phyloP scores from a whole-genome alignment of 805 yeast genomes.

The Metschnikowia bowlesiae region DNA sequence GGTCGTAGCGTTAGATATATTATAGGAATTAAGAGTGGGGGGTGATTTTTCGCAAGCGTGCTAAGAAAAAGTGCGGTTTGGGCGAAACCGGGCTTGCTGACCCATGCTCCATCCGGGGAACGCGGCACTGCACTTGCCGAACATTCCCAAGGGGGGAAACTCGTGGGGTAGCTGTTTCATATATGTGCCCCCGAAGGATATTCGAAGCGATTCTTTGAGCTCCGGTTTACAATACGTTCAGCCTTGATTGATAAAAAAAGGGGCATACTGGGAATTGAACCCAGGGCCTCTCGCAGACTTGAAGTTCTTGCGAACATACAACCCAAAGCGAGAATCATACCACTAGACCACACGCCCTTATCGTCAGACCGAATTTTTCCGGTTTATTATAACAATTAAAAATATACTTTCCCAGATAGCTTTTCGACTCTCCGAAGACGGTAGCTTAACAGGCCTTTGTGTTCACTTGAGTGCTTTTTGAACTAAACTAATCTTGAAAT shows the following conservation, averaged over 20 bases:
- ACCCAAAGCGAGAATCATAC: conserved; percentile 19
- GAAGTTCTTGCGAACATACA: neutral
- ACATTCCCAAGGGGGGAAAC: neutral
- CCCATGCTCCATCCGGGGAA: conserved; percentile 5
- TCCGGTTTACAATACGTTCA: too few relatives aligned
- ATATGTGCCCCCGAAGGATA: too few relatives aligned
- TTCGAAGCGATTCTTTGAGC: too few relatives aligned
- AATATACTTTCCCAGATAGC: too few relatives aligned
- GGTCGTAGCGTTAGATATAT: neutral
- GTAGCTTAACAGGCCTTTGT: too few relatives aligned
- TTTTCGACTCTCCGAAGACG: too few relatives aligned
- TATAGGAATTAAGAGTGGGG: neutral
- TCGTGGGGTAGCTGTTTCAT: too few relatives aligned
- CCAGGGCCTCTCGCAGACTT: conserved; percentile 56
- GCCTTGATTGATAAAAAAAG: conserved; percentile 11
- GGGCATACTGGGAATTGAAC: conserved; percentile 55
- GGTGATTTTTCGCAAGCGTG: neutral
- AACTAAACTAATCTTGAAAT: too few relatives aligned
- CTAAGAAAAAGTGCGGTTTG: conserved; percentile 2
- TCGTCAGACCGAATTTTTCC: too few relatives aligned
- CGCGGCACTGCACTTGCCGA: neutral
- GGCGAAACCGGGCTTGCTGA: neutral
- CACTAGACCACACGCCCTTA: conserved; percentile 20
- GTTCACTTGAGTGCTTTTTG: too few relatives aligned
- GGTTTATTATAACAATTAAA: too few relatives aligned